These are phyloP conservation scores for Emergomyces pasteurianus DNA, from an alignment of 2,329 filamentous ascomycete genomes.

Conservation along the genomic window DNA sequence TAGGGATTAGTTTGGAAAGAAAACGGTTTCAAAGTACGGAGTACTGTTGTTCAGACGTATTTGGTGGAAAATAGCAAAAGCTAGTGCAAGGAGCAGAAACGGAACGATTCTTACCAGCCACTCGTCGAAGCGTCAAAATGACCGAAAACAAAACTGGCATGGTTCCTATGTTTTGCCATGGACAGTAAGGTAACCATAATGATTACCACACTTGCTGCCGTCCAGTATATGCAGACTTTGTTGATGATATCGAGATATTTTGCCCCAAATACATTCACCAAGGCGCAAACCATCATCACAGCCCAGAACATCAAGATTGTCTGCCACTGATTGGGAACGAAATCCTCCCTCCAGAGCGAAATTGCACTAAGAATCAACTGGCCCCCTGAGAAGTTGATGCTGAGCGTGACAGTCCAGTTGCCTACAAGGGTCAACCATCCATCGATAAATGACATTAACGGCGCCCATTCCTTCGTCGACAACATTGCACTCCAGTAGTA, in stretches of 20 bases:
- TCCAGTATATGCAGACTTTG: conserved; percentile 64
- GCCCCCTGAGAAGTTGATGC: conserved; percentile 61
- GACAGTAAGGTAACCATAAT: conserved; percentile 52
- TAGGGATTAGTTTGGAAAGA: not conserved
- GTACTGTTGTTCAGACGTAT: no score
- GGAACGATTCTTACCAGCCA: conserved; percentile 42
- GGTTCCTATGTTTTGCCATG: conserved; percentile 46
- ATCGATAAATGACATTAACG: conserved; percentile 56
- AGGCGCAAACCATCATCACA: conserved; percentile 52
- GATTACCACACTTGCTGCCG: conserved; percentile 51
- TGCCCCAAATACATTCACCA: conserved; percentile 53
- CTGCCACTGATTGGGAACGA: conserved; percentile 55
- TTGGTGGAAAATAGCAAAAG: not conserved
- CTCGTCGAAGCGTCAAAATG: conserved; percentile 55
- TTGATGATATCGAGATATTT: conserved; percentile 57
- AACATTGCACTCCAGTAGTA: conserved; percentile 64
- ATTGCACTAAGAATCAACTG: conserved; percentile 58
- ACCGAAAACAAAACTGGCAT: conserved; percentile 53
- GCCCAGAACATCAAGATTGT: conserved; percentile 62
- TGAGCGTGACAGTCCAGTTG: conserved; percentile 57
- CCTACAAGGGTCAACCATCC: conserved; percentile 62
- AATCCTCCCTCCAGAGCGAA: conserved; percentile 57
- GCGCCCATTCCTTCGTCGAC: conserved; percentile 51
- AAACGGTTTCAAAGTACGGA: not conserved
- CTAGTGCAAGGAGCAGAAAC: not conserved